phyloP scores from a whole-genome alignment of 1,284 basidiomycete genomes.

The Stygiomarasmius scandens region DNA sequence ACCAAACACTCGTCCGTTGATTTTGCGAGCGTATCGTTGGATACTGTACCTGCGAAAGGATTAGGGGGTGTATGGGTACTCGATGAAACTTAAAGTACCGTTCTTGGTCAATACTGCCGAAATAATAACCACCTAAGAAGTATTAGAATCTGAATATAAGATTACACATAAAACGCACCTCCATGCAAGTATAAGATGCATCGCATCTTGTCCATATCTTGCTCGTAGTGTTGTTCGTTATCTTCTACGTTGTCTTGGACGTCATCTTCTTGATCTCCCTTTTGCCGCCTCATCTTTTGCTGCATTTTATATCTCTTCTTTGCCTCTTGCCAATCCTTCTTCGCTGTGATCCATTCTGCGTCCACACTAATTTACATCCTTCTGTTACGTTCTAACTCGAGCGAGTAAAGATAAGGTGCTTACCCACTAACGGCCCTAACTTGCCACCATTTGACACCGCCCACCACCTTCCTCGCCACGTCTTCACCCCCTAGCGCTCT shows the following conservation, averaged over 20 bases:
- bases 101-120: conserved; percentile 80
- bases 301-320: conserved; percentile 56
- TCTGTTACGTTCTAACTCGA: background rate
- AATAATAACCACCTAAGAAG: conserved; percentile 73
- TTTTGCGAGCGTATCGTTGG: conserved; percentile 87
- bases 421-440: conserved; percentile 79
- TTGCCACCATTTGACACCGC: conserved; percentile 97
- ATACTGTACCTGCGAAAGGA: conserved; percentile 65
- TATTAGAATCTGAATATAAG: conserved; percentile 5
- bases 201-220: conserved; percentile 83
- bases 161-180: conserved; percentile 41
- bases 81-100: conserved; percentile 40
- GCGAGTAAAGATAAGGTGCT: conserved; percentile 19
- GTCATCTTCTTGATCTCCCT: conserved; percentile 20
- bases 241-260: conserved; percentile 25
- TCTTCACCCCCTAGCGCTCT: conserved; percentile 85
- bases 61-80: background rate
- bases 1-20: conserved; percentile 86
- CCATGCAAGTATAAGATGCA: conserved; percentile 89
- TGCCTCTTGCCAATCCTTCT: conserved; percentile 70
- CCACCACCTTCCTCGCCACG: conserved; percentile 73
- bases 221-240: conserved; percentile 47
- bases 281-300: conserved; percentile 33
- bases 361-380: conserved; percentile 58
- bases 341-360: conserved; percentile 88